Conservation (phyloP, 768 basidiomycete genomes). For the Collybia mongolica region DNA sequence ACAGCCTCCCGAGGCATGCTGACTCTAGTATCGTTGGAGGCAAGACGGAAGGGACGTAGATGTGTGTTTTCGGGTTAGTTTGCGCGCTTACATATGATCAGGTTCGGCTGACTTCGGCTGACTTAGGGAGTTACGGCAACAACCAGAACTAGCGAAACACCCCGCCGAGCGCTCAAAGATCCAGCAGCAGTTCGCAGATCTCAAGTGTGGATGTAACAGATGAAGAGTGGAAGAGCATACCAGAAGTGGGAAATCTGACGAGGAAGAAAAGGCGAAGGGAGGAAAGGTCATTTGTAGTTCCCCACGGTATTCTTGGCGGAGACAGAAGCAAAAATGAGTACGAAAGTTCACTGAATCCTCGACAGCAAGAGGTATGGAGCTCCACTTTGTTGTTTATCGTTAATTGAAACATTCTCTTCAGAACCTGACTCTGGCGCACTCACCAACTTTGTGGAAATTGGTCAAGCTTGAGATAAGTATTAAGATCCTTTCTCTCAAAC, state of each 20-base stretch:
- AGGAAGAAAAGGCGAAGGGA: slow-evolving; percentile 86
- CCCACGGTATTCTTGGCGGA: slow-evolving; percentile 90
- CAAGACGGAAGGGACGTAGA: slow-evolving; percentile 76
- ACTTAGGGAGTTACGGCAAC: slow-evolving; percentile 30
- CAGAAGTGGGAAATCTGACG: slow-evolving; percentile 95
- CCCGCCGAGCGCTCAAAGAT: slow-evolving; percentile 91
- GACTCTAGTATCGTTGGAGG: too few relatives aligned
- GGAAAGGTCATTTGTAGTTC: slow-evolving; percentile 85
- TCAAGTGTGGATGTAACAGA: slow-evolving; percentile 93
- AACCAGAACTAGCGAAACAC: slow-evolving; percentile 48
- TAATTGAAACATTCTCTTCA: slow-evolving; percentile 4
- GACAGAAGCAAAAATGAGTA: slow-evolving; percentile 74
- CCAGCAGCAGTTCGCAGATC: slow-evolving; percentile 92
- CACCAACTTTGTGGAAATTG: slow-evolving; percentile 95
- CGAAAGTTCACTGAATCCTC: slow-evolving; percentile 72
- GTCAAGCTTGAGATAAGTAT: slow-evolving; percentile 95
- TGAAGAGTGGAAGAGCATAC: slow-evolving; percentile 91
- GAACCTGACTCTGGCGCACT: slow-evolving; percentile 74
- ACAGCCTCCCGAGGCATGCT: slow-evolving; percentile 42
- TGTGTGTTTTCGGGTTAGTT: slow-evolving; percentile 52
- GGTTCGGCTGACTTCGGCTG: slow-evolving; percentile 27
- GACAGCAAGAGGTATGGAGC: slow-evolving; percentile 69
- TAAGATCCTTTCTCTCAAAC: slow-evolving; percentile 87
- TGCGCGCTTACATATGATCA: slow-evolving; percentile 18
- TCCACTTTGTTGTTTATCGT: not conserved